These are phyloP conservation scores for Acacia melanoxylon DNA, from an alignment of 306 rosid genomes.

Conservation along the genomic window DNA sequence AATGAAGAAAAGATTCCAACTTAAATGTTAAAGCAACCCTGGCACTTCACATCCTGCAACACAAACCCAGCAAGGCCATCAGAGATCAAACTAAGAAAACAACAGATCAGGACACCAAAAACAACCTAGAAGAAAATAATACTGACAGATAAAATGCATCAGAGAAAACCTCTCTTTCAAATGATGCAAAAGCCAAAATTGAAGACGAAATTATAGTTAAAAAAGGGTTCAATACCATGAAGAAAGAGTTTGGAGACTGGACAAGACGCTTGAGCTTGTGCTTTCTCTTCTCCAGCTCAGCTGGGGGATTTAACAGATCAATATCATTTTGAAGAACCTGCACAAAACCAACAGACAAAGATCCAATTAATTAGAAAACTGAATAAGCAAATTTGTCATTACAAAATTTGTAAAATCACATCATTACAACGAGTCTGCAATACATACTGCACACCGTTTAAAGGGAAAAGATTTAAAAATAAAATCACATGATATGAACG, in stretches of 20 bases:
- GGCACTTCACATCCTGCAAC: conserved; percentile 35
- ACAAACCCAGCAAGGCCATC: background rate
- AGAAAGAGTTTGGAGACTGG: conserved; percentile 34
- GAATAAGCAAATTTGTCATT: background rate
- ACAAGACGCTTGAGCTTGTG: conserved; percentile 38
- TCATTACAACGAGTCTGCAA: background rate
- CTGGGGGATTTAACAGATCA: conserved; percentile 36
- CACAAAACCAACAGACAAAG: background rate
- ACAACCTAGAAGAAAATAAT: background rate
- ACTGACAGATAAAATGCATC: background rate
- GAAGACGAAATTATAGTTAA: background rate
- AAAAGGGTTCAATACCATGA: conserved; percentile 19
- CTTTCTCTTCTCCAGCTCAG: conserved; percentile 32
- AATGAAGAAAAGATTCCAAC: background rate
- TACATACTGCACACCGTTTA: background rate
- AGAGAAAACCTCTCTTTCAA: background rate
- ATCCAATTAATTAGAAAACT: background rate
- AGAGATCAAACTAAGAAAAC: background rate
- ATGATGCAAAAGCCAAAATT: background rate
- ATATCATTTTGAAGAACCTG: conserved; percentile 36
- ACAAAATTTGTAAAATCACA: background rate
- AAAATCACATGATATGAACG: background rate
- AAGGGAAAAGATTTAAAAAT: too few relatives aligned
- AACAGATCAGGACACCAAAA: background rate
- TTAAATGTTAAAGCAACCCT: conserved; percentile 40